These are phyloP conservation scores for Cymbidium sinense DNA, from an alignment of 106 monocot species.

Conservation along the genomic window DNA sequence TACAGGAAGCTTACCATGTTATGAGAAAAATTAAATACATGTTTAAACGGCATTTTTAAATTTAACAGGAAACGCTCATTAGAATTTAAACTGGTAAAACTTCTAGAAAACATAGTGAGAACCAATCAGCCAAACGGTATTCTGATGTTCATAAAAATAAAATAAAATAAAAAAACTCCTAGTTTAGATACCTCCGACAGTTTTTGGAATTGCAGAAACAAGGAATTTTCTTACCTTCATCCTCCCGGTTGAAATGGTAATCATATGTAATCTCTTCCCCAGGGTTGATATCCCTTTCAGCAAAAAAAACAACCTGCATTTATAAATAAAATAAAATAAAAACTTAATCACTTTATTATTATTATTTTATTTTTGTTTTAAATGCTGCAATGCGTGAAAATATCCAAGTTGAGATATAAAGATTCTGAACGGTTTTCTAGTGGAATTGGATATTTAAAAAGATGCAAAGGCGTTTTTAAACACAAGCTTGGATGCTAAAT, in stretches of 20 bases:
- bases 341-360: too few relatives aligned
- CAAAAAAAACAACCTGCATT: slow-evolving; percentile 85
- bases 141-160: too few relatives aligned
- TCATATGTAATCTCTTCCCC: slow-evolving; percentile 98
- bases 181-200: slow-evolving; percentile 83
- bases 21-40: background rate
- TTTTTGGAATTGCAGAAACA: slow-evolving; percentile 89
- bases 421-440: too few relatives aligned
- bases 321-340: background rate
- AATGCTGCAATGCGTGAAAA: too few relatives aligned
- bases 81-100: background rate
- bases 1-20: background rate
- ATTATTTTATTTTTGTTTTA: too few relatives aligned
- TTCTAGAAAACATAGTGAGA: too few relatives aligned
- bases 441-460: too few relatives aligned
- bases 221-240: slow-evolving; percentile 89
- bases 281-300: slow-evolving; percentile 83
- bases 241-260: slow-evolving; percentile 88
- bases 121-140: too few relatives aligned
- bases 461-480: too few relatives aligned
- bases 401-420: too few relatives aligned
- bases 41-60: background rate
- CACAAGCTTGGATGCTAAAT: too few relatives aligned
- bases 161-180: slow-evolving; percentile 11
- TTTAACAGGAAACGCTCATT: background rate